A percentile compares a stretch with the other conserved stretches of the same genome.
phyloP scores from a whole-genome alignment of 371 early-diverging fungal species.

The Lichtheimia corymbifera region DNA sequence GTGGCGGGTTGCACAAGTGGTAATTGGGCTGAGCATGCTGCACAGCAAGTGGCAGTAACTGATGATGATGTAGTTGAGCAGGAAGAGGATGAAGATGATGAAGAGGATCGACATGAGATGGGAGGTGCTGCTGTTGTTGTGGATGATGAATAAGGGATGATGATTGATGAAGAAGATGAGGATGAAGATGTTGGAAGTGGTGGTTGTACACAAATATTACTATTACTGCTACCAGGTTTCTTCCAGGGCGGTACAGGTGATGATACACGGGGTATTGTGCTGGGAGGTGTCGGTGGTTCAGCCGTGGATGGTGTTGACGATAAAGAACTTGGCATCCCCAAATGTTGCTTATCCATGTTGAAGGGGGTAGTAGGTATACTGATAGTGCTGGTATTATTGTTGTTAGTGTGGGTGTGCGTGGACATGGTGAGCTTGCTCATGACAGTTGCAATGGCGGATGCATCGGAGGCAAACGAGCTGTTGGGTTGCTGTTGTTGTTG shows the following conservation, averaged over 20 bases:
- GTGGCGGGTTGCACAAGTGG: constrained; percentile 30
- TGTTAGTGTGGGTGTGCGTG: background rate
- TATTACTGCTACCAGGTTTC: background rate
- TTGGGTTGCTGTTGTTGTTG: constrained; percentile 7
- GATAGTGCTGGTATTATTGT: background rate
- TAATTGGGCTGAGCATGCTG: constrained; percentile 51
- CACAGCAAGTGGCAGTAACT: constrained; percentile 25
- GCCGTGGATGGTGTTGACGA: constrained; percentile 16
- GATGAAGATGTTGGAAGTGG: too few relatives aligned
- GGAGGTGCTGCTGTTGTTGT: too few relatives aligned
- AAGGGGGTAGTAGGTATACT: background rate
- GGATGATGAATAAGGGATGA: too few relatives aligned
- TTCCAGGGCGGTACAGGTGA: constrained; percentile 12
- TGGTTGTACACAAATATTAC: too few relatives aligned
- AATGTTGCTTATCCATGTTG: background rate
- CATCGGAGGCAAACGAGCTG: constrained; percentile 4
- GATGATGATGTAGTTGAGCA: too few relatives aligned
- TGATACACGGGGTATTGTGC: constrained; percentile 10
- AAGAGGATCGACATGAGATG: too few relatives aligned
- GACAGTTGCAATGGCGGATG: too few relatives aligned
- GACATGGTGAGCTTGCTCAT: constrained; percentile 8
- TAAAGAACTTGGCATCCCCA: constrained; percentile 5
- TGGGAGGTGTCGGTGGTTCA: constrained; percentile 22
- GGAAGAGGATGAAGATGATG: too few relatives aligned
- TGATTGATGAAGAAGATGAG: too few relatives aligned